Base-by-base conservation (phyloP, 2,329 filamentous ascomycete species). In the Dryadomyces sulphureus region DNA sequence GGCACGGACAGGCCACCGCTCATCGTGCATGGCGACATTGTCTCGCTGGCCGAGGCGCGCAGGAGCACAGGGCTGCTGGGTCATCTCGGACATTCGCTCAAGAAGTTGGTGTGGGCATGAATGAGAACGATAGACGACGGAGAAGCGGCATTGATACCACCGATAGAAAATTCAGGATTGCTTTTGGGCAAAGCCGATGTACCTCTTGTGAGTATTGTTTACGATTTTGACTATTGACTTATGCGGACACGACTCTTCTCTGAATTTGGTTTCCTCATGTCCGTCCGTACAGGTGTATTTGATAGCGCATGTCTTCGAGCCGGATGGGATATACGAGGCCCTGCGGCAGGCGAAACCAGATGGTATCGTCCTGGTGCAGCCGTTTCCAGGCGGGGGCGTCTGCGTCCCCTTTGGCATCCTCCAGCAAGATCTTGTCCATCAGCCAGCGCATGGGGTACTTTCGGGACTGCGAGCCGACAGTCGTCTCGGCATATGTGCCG, bases 401-500 rank as follows among this genome's bases (percentile, higher is more conserved):
- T 32, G 47, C 30, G 20, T 54, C 53, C 38, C 53, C 46, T n/a
- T 59, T 54, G 22, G 59, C 53, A 34, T 54, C 60, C 38, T 70
- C 58, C 19, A 50, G 39, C n/a, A 98, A 63, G 2, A 86, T 84
- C 58, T 92, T 84, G 56, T 95, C 83, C 2, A 98, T 68, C 16
- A 98, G 67, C 80, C 88, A 95, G 55, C 85, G 81, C 88, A 95
- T 96, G 0, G 90, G 90, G 59, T 96, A 96, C 50, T 74, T 78
- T 51, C 74, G 73, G 56, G 65, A 64, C 40, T 70, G 67, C 50
- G 70, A 72, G 4, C 81, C 81, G 0, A 95, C 61, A 0, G 75
- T 75, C 4, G 93, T 73, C 48, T 88, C 86, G 0, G 89, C 92
- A 62, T 96, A 96, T 61, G 83, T 93, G 1, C 92, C 92, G 0